Evolutionary conservation across 83 land plant species (phyloP).

Genomic region (Diphasiastrum complanatum): DNA sequence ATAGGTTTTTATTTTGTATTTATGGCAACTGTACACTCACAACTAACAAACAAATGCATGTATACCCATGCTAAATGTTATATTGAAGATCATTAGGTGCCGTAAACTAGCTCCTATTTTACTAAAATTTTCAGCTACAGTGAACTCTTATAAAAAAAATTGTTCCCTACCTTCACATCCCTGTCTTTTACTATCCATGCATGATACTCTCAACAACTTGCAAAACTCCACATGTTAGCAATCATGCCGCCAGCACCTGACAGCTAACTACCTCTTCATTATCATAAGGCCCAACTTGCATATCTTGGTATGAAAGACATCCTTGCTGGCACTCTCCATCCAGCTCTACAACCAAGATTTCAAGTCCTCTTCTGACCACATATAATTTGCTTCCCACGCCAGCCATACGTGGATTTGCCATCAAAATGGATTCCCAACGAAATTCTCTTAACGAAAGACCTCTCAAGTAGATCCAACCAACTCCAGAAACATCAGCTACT

Average conservation of each 20-base stretch:
- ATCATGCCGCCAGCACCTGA: constrained; percentile 15
- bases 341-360: constrained; percentile 10
- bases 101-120: too few species aligned
- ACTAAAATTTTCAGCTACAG: too few species aligned
- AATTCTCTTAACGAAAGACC: constrained; percentile 6
- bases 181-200: too few species aligned
- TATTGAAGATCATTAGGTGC: too few species aligned
- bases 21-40: too few species aligned
- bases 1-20: too few species aligned
- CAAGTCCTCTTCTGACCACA: constrained; percentile 18
- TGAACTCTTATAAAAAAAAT: too few species aligned
- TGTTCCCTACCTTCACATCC: too few species aligned
- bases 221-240: too few species aligned
- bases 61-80: too few species aligned
- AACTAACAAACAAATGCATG: too few species aligned
- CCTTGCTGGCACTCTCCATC: background rate
- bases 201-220: too few species aligned
- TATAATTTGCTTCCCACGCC: constrained; percentile 6
- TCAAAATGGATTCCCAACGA: constrained; percentile 17
- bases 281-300: constrained; percentile 12
- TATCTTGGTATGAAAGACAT: background rate
- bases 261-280: constrained; percentile 18
- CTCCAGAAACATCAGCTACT: constrained; percentile 9
- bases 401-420: constrained; percentile 16
- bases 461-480: constrained; percentile 16